Evolutionary conservation across 140 eudicot genomes (phyloP).

Genomic region (Oenanthe javanica): DNA sequence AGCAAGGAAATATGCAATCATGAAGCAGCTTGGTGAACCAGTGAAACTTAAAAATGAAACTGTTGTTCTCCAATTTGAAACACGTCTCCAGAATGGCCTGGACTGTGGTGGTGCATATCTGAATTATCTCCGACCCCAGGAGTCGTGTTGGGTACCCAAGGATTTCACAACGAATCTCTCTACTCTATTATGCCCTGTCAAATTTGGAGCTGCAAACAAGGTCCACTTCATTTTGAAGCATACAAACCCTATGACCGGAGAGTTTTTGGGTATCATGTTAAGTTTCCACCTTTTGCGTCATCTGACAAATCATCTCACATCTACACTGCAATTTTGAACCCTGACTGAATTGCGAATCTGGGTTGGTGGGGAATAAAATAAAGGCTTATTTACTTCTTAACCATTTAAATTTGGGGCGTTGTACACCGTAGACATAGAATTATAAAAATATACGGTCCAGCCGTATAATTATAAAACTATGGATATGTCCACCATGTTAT

Average conservation of each 20-base stretch:
- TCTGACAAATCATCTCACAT: constrained; percentile 74
- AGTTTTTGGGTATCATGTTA: constrained; percentile 83
- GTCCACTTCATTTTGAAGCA: constrained; percentile 87
- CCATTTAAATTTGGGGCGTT: too few relatives aligned
- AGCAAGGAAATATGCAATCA: constrained; percentile 84
- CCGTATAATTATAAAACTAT: too few relatives aligned
- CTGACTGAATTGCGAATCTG: constrained; percentile 51
- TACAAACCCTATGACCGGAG: constrained; percentile 64
- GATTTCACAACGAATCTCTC: constrained; percentile 74
- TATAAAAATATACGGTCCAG: too few relatives aligned
- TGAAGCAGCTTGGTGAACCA: constrained; percentile 70
- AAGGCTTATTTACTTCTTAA: too few relatives aligned
- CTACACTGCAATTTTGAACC: constrained; percentile 75
- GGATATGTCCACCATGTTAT: too few relatives aligned
- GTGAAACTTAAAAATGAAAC: constrained; percentile 63
- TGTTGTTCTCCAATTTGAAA: constrained; percentile 69
- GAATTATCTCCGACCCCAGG: constrained; percentile 86
- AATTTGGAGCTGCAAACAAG: constrained; percentile 80
- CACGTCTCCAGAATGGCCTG: constrained; percentile 80
- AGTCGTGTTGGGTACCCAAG: constrained; percentile 76
- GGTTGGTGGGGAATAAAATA: constrained; percentile 48
- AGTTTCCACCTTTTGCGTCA: constrained; percentile 64
- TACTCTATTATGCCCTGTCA: constrained; percentile 90
- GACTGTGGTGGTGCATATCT: constrained; percentile 97
- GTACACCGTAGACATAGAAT: too few relatives aligned